Evolutionary conservation across 2,329 filamentous ascomycete species (phyloP), one percentile per base, ranked within the genome.

Genomic region (Talaromyces piceae): DNA sequence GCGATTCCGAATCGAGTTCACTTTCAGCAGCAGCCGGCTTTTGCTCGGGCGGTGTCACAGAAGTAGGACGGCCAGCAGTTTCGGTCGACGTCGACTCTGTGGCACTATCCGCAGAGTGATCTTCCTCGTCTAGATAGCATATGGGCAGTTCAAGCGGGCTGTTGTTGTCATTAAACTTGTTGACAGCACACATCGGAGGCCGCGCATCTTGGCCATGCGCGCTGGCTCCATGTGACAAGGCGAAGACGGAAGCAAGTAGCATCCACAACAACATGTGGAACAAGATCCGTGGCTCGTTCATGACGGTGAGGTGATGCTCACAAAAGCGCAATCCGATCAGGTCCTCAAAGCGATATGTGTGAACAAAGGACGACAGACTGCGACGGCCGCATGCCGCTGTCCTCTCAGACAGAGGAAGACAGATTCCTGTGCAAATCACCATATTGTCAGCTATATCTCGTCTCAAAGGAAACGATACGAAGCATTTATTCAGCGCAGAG

Each of bases 1-100:
- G 77, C 2, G 82, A 84, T 45, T 87, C 86, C 5, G 76, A 75
- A 52, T 87, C 84, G 13, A 74, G 64, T 50, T 82, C 78, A 13
- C 70, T 60, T 11, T 72, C 63, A 13, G 46, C 23, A 20, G 26
- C 26, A 11, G 26, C 26, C 5, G 3, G n/a, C n/a, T 31, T 28
- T 26, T 49, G 41, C 13, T n/a, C 20, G 4, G 49, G 26, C 18
- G 20, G 46, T 48, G 45, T 45, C 31, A 33, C 31, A 26, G 52
- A 51, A 41, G 46, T 43, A 13, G 53, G 43, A 12, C 49, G 37
- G 16, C 39, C 30, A 37, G 47, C 46, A 37, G 50, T 33, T 5
- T 3, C 26, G 12, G 51, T 23, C 13, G 45, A 23, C 28, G 51
- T 23, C 13, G 45, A 23, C 28, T 44, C 45, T 27, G 45, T n/a